phyloP scores from a whole-genome alignment of 1,284 basidiomycete species.

The Abortiporus biennis region DNA sequence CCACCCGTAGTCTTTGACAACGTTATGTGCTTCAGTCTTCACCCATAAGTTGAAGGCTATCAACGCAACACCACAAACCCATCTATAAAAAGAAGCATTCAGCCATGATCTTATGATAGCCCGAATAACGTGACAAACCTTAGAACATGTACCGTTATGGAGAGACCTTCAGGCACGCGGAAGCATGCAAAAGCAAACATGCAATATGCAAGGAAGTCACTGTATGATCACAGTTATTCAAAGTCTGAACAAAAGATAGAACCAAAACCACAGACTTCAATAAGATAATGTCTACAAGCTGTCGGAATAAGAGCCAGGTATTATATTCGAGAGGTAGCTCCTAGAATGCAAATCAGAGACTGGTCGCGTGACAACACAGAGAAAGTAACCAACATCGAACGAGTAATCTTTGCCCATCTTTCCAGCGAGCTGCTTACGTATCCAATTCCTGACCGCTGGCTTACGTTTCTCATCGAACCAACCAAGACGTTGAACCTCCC shows the following conservation, averaged over 20 bases:
- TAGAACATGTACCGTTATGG: conserved; percentile 68
- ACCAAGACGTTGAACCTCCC: conserved; percentile 70
- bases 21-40: conserved; percentile 94
- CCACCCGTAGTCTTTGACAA: conserved; percentile 92
- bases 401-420: conserved; percentile 96
- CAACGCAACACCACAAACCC: conserved; percentile 80
- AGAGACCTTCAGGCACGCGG: conserved; percentile 76
- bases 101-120: background rate
- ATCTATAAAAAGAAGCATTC: conserved; percentile 39
- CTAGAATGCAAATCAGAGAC: conserved; percentile 28
- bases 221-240: conserved; percentile 23
- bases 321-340: conserved; percentile 82
- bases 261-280: conserved; percentile 65
- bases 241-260: conserved; percentile 8
- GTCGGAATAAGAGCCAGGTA: conserved; percentile 88
- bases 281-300: conserved; percentile 91
- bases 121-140: conserved; percentile 37
- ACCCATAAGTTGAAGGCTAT: conserved; percentile 98
- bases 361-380: conserved; percentile 13
- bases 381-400: conserved; percentile 64
- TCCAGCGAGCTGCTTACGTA: conserved; percentile 77
- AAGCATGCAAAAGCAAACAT: conserved; percentile 93
- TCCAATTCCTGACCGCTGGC: conserved; percentile 72
- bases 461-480: conserved; percentile 80
- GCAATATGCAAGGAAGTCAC: conserved; percentile 93